These are phyloP conservation scores for Primulina huaijiensis DNA, from an alignment of 257 asterid species.

Conservation along the genomic window DNA sequence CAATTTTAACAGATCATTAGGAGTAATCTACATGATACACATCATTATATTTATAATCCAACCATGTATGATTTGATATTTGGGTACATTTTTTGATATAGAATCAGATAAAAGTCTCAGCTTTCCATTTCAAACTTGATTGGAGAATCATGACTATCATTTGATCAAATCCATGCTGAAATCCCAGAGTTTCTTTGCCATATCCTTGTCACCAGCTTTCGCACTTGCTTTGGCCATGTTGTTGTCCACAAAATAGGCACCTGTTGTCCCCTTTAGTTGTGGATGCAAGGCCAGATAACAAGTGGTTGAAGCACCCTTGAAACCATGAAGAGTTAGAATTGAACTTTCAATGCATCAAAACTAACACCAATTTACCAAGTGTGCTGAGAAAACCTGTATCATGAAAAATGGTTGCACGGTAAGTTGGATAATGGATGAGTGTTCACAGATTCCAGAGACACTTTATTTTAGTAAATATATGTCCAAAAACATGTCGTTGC, in stretches of 20 bases:
- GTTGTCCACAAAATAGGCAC: slow-evolving; percentile 61
- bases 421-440: neutral
- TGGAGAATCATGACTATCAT: slow-evolving; percentile 3
- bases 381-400: slow-evolving; percentile 44
- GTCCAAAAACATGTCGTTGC: neutral
- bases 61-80: too few relatives aligned
- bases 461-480: neutral
- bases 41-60: too few relatives aligned
- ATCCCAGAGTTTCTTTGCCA: slow-evolving; percentile 74
- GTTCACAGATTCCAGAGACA: neutral
- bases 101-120: neutral
- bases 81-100: too few relatives aligned
- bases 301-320: slow-evolving; percentile 77
- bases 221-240: slow-evolving; percentile 44
- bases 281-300: slow-evolving; percentile 74
- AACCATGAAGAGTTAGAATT: neutral
- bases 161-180: slow-evolving; percentile 50
- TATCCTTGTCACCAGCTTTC: slow-evolving; percentile 39
- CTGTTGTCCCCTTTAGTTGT: slow-evolving; percentile 61
- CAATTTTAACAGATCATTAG: too few relatives aligned
- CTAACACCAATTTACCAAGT: slow-evolving; percentile 38
- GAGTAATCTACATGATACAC: too few relatives aligned
- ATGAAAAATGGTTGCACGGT: neutral
- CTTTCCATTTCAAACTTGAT: neutral
- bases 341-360: neutral